Base-by-base conservation (phyloP, 1,284 basidiomycete species). In the Boletellus deceptivus region DNA sequence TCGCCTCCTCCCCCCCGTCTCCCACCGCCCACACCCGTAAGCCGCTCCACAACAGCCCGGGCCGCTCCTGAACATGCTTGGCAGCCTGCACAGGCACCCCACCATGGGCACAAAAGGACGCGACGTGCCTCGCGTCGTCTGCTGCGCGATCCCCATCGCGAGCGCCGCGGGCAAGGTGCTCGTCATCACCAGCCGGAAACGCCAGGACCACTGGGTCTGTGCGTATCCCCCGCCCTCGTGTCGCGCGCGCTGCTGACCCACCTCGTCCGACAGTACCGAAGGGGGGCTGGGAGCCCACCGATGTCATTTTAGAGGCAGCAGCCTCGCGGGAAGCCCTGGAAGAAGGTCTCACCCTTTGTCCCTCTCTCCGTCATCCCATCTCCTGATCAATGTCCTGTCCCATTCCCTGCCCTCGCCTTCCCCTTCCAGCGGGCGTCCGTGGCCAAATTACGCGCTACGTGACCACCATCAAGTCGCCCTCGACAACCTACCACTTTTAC, bases 271-370 rank as follows among this genome's bases (percentile, higher is more conserved):
- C 45, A 91, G 89, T 91, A 65, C 89, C 89, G 24, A 91, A 91
- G 75, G 89, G 89, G 72, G 89, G 89, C 63, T 91, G 84, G 84
- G 89, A 91, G 72, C 75, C 81, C 60, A 77, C 83, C 54, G 89
- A 91, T 79, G 81, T 77, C 62, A 77, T 76, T 70, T 73, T 91
- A 64, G 87, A 90, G 77, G 83, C 82, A 72, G 89, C 89, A 69
- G 89, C 89, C 72, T 85, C 82, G 65, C 82, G 89, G 70, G 89
- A 91, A 83, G 89, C 89, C 74, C 77, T 86, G 72, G 89, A 91
- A 89, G 89, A 91, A 91, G 89, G 89, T 91, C 86, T 82, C 82
- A 84, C 82, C 82, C 76, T 81, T 83, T 83, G 77, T 81, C 82
- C 80, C 78, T 86, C 76, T 84, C 70, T 79, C 75, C 82, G 82